Evolutionary conservation across 2,329 filamentous ascomycete genomes (phyloP), one percentile per base, ranked within the genome.

Genomic region (Clonostachys rosea): DNA sequence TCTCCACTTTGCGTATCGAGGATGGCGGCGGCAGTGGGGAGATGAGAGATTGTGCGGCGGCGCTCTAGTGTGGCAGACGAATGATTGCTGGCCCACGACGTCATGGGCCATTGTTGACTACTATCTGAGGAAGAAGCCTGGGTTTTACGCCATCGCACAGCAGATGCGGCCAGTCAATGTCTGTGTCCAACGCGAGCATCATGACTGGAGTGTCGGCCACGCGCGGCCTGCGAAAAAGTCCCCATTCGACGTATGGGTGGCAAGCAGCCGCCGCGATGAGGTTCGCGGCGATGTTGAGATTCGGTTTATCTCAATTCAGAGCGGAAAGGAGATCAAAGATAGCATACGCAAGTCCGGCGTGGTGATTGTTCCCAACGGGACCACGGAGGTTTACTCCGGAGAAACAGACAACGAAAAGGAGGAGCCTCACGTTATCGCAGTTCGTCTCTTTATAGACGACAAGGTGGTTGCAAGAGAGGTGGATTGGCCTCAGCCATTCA

Each of bases 61-160:
- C 9, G 78, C 79, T 13, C 59, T 84, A 42, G 76, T 83, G 5
- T 84, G 81, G 81, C 81, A 84, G 62, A 64, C 84, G 46, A 84
- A 84, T 54, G 81, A 85, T 62, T 82, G 78, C 61, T 84, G 79
- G 78, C 80, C 80, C 2, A 77, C 76, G 13, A 80, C 76, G 39
- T 79, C 74, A 34, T 85, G 81, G 81, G 66, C 79, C 0, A 72
- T 84, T 43, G 76, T 81, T 12, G 81, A 85, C 59, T 81, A 57
- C 47, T 82, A 78, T 55, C 70, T 76, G 34, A 74, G 82, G 36
- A 82, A 80, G 50, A 86, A 86, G 61, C 78, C 79, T 8, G 81
- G 81, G 5, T 61, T 50, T 40, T 61, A 62, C 39, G 49, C 59
- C 24, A 59, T 60, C 44, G 49, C 75, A 54, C 68, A 80, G 33